Evolutionary conservation across 2,329 filamentous ascomycete genomes (phyloP).

Genomic region (Berkeleyomyces basicola): DNA sequence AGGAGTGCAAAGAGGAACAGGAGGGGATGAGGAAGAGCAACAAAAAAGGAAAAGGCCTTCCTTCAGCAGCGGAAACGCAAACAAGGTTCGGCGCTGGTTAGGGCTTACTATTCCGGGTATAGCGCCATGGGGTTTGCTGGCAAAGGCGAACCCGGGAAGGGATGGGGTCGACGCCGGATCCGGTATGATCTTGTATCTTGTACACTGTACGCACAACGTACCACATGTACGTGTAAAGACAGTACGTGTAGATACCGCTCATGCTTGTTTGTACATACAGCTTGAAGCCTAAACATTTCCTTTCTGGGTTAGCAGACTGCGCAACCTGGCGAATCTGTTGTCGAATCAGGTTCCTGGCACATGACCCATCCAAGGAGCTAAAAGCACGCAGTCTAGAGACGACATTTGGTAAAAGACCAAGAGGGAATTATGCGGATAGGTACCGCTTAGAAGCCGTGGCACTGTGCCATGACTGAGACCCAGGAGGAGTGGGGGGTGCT

Average conservation of each 20-base stretch:
- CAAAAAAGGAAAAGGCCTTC: neutral
- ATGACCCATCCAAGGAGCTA: neutral
- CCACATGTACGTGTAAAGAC: neutral
- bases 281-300: neutral
- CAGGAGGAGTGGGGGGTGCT: neutral
- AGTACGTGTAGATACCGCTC: neutral
- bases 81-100: neutral
- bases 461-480: neutral
- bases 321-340: neutral
- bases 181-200: neutral
- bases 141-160: neutral
- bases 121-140: neutral
- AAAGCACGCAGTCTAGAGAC: neutral
- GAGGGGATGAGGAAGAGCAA: neutral
- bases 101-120: neutral
- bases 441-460: neutral
- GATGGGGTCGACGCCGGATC: neutral
- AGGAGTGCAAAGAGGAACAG: neutral
- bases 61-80: neutral
- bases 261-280: neutral
- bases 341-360: neutral
- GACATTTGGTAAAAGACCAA: neutral
- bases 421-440: neutral
- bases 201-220: neutral
- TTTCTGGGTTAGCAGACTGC: neutral